phyloP scores from a whole-genome alignment of 1,284 basidiomycete genomes.

The Meira nashicola region DNA sequence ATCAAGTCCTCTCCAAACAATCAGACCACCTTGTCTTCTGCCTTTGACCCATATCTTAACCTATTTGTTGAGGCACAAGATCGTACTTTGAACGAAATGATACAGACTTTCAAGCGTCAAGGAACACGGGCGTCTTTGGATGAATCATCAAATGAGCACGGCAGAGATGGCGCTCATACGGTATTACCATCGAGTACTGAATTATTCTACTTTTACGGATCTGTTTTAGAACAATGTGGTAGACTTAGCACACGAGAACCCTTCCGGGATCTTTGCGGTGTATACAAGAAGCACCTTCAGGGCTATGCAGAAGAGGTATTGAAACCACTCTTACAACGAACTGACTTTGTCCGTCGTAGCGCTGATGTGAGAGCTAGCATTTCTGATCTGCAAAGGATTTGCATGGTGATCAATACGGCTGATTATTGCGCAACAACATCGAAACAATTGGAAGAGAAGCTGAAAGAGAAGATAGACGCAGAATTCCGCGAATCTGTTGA shows the following conservation, averaged over 20 bases:
- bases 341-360: conserved; percentile 27
- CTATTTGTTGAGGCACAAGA: conserved; percentile 96
- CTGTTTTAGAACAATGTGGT: conserved; percentile 87
- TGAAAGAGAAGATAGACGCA: conserved; percentile 71
- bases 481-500: conserved; percentile 73
- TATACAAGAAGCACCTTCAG: conserved; percentile 84
- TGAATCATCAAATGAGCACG: conserved; percentile 55
- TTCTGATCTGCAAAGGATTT: conserved; percentile 38
- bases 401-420: conserved; percentile 83
- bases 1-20: not conserved
- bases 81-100: conserved; percentile 54
- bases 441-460: conserved; percentile 84
- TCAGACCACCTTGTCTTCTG: conserved; percentile 61
- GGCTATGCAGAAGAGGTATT: conserved; percentile 80
- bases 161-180: conserved; percentile 60
- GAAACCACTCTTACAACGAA: conserved; percentile 67
- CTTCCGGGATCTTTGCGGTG: conserved; percentile 37
- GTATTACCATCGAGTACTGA: conserved; percentile 92
- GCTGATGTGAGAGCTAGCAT: conserved; percentile 33
- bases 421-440: conserved; percentile 95
- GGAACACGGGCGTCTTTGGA: conserved; percentile 18
- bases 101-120: conserved; percentile 17
- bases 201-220: conserved; percentile 93
- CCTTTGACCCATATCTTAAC: conserved; percentile 85
- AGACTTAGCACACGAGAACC: conserved; percentile 54